Conservation (phyloP, 768 basidiomycete genomes). For the Pleurotus djamor region DNA sequence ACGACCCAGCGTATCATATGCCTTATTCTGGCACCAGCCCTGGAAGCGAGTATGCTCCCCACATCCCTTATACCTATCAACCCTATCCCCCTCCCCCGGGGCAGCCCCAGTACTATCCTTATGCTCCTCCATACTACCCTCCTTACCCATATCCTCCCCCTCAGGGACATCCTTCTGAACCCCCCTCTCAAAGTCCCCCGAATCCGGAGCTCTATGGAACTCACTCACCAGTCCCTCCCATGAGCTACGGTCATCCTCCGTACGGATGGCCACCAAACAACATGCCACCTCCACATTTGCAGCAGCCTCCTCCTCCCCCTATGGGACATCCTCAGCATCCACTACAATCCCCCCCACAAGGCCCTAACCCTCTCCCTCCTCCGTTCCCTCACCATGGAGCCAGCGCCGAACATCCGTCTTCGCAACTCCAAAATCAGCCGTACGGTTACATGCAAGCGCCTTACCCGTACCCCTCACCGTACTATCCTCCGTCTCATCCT, state of each 20-base stretch:
- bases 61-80: slow-evolving; percentile 51
- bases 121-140: slow-evolving; percentile 30
- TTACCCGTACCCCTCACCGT: slow-evolving; percentile 30
- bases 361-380: neutral
- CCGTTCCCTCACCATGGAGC: neutral
- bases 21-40: slow-evolving; percentile 20
- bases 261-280: slow-evolving; percentile 37
- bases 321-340: slow-evolving; percentile 16
- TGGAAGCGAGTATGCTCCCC: slow-evolving; percentile 39
- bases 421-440: slow-evolving; percentile 12
- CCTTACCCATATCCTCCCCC: slow-evolving; percentile 38
- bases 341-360: slow-evolving; percentile 1
- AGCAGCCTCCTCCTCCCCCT: slow-evolving; percentile 15
- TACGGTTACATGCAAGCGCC: slow-evolving; percentile 24
- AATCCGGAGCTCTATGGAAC: slow-evolving; percentile 26
- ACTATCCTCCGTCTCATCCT: slow-evolving; percentile 31
- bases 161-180: slow-evolving; percentile 29
- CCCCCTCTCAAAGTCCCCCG: slow-evolving; percentile 22
- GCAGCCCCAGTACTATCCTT: slow-evolving; percentile 11
- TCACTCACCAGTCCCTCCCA: slow-evolving; percentile 24
- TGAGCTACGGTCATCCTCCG: slow-evolving; percentile 25
- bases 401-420: slow-evolving; percentile 1
- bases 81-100: slow-evolving; percentile 19
- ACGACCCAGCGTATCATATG: slow-evolving; percentile 47
- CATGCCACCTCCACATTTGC: slow-evolving; percentile 16